Percentiles rank a stretch among this genome's conserved stretches.
Conservation (phyloP, 495 filamentous ascomycete genomes). For the Neurospora sp. region DNA sequence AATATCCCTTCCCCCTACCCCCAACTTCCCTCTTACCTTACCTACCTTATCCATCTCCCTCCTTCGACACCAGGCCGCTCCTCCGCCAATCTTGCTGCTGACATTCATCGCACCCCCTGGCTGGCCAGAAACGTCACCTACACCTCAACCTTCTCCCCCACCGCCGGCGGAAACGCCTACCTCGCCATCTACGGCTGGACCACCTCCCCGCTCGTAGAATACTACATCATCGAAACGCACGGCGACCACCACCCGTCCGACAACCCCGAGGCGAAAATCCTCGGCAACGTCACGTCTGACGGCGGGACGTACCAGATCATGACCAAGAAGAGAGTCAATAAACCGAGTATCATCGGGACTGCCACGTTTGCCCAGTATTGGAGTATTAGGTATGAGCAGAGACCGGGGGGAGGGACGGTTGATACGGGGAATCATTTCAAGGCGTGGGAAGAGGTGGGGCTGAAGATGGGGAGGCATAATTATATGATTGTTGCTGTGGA, state of each 20-base stretch:
- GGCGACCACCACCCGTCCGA: constrained; percentile 45
- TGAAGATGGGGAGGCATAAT: constrained; percentile 38
- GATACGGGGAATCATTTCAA: constrained; percentile 42
- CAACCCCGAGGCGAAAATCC: constrained; percentile 28
- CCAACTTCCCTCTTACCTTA: background rate
- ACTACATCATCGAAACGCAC: constrained; percentile 54
- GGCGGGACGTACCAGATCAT: constrained; percentile 50
- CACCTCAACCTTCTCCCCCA: constrained; percentile 13
- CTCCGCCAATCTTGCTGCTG: background rate
- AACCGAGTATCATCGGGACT: constrained; percentile 49
- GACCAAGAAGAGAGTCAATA: constrained; percentile 40
- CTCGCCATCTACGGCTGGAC: constrained; percentile 52
- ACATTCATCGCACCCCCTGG: background rate
- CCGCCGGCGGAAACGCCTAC: constrained; percentile 17
- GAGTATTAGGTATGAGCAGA: constrained; percentile 36
- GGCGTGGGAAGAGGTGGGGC: constrained; percentile 34
- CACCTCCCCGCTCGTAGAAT: constrained; percentile 50
- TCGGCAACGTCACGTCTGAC: constrained; percentile 45
- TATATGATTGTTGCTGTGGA: constrained; percentile 46
- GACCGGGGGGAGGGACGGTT: constrained; percentile 25
- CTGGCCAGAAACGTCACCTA: constrained; percentile 9
- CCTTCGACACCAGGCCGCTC: no score
- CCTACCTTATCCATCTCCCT: no score
- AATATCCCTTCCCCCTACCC: background rate
- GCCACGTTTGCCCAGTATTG: constrained; percentile 54